Conservation (phyloP, 495 filamentous ascomycete genomes). For the Podospora pseudoanserina region DNA sequence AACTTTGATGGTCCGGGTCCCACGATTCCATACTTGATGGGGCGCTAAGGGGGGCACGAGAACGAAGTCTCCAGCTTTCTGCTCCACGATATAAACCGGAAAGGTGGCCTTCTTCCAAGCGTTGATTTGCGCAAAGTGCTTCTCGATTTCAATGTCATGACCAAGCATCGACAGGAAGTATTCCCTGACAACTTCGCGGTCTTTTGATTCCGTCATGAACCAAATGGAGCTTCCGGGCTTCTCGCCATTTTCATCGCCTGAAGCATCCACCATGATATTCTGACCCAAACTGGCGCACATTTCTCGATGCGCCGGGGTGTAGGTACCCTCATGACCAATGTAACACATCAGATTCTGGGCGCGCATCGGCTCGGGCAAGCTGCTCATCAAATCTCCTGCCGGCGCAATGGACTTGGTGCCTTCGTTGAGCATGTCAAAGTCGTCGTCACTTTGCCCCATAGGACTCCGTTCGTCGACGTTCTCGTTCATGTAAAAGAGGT, state of each 20-base stretch:
- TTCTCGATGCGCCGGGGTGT: slow-evolving; percentile 91
- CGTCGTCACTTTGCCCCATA: slow-evolving; percentile 38
- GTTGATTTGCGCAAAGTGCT: slow-evolving; percentile 89
- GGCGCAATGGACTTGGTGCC: slow-evolving; percentile 33
- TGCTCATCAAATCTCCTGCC: slow-evolving; percentile 91
- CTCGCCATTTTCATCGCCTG: slow-evolving; percentile 64
- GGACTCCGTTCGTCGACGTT: slow-evolving; percentile 50
- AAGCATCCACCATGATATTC: slow-evolving; percentile 95
- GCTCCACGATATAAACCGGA: slow-evolving; percentile 87
- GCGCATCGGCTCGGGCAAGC: slow-evolving; percentile 76
- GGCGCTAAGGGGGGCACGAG: slow-evolving; percentile 94
- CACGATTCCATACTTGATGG: slow-evolving; percentile 97
- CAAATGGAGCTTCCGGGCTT: slow-evolving; percentile 86
- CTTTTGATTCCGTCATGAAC: slow-evolving; percentile 95
- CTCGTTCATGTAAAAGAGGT: slow-evolving; percentile 83
- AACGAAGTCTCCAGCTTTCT: slow-evolving; percentile 90
- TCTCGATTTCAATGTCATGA: slow-evolving; percentile 93
- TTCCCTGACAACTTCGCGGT: slow-evolving; percentile 80
- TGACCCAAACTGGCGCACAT: slow-evolving; percentile 97
- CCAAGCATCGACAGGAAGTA: slow-evolving; percentile 89
- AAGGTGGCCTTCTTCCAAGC: slow-evolving; percentile 93
- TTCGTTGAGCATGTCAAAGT: slow-evolving; percentile 48
- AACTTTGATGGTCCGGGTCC: slow-evolving; percentile 90
- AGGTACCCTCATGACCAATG: slow-evolving; percentile 95
- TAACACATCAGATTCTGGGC: slow-evolving; percentile 98